Percentiles rank a stretch among this genome's conserved stretches.
Conservation (phyloP, 163 green algal genomes). For the Scenedesmus sp. region DNA sequence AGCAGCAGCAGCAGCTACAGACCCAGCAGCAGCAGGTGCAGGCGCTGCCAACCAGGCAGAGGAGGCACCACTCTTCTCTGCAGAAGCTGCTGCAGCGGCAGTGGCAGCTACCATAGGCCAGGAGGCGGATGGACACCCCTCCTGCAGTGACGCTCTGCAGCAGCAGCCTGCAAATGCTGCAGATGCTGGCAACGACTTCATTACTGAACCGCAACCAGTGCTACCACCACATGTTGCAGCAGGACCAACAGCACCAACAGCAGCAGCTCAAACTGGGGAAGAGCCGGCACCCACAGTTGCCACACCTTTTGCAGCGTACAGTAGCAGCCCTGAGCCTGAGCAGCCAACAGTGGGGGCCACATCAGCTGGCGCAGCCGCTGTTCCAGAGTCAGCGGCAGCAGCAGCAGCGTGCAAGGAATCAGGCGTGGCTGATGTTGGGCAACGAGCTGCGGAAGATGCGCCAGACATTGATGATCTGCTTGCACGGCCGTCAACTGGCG, state of each 20-base stretch:
- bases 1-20: background rate
- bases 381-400: background rate
- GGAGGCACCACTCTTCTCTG: background rate
- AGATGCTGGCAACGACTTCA: background rate
- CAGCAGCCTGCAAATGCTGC: background rate
- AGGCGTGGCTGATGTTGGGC: background rate
- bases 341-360: background rate
- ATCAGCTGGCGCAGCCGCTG: background rate
- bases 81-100: constrained; percentile 20
- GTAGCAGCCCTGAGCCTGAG: background rate
- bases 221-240: too few relatives aligned
- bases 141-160: background rate
- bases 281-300: background rate
- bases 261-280: background rate
- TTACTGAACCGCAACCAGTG: background rate
- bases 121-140: background rate
- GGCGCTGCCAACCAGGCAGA: background rate
- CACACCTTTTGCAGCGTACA: constrained; percentile 20
- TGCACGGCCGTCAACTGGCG: constrained; percentile 17
- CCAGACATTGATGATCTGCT: constrained; percentile 47
- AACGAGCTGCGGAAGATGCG: background rate
- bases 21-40: background rate
- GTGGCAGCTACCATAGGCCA: background rate
- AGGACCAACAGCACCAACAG: too few relatives aligned
- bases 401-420: too few relatives aligned